These are phyloP conservation scores for Acacia confusa DNA, from an alignment of 306 rosid genomes.

Conservation along the genomic window DNA sequence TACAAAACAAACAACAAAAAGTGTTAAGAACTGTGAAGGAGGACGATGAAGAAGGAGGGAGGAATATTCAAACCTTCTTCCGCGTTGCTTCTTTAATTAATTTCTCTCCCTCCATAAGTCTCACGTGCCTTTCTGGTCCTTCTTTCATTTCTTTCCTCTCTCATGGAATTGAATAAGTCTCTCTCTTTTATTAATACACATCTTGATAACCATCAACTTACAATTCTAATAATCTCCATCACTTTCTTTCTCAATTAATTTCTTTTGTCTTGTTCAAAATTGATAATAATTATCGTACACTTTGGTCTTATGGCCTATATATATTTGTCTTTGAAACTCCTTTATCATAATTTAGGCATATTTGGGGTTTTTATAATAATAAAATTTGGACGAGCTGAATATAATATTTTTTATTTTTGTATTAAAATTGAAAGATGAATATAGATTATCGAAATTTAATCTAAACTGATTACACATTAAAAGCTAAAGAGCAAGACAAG, in stretches of 20 bases:
- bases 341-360: neutral
- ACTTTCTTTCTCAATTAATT: too few species aligned
- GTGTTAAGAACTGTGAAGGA: neutral
- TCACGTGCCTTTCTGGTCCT: neutral
- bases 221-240: neutral
- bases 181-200: too few species aligned
- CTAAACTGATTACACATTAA: neutral
- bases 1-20: neutral
- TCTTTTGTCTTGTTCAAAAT: too few species aligned
- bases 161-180: neutral
- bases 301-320: neutral
- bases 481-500: neutral
- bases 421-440: too few species aligned
- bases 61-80: slow-evolving; percentile 3
- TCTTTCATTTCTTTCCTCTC: neutral
- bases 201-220: too few species aligned
- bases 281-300: neutral
- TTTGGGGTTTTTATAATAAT: neutral
- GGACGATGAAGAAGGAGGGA: neutral
- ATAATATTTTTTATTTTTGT: too few species aligned
- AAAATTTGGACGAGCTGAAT: neutral
- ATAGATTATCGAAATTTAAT: neutral
- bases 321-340: neutral
- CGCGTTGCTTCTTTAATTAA: neutral
- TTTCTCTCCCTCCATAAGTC: neutral